Evolutionary conservation across 371 early-diverging fungal genomes (phyloP), one percentile per base, ranked within the genome.

Genomic region (Thermomucor indicae-seudaticae): DNA sequence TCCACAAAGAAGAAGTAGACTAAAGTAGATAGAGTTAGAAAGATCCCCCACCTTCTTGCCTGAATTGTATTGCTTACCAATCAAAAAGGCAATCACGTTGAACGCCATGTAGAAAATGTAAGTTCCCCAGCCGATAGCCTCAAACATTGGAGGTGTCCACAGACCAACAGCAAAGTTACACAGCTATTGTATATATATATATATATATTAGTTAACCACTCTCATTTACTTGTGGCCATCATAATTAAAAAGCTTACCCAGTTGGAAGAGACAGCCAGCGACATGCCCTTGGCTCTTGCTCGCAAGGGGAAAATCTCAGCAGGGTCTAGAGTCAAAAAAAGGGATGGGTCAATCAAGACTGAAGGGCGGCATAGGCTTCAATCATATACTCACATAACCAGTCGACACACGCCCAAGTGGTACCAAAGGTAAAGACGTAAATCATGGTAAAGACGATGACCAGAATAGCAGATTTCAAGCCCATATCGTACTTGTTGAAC

Each of bases 231-330:
- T n/a, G n/a, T n/a, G n/a, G n/a, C n/a, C n/a, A n/a, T n/a, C n/a
- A n/a, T n/a, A n/a, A n/a, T n/a, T 53, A 40, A 47, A 51, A n/a
- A n/a, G n/a, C n/a, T n/a, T n/a, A n/a, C n/a, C 81, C 81, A 86
- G 68, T 85, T 85, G 53, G 83, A 70, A 25, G 80, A 70, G 30
- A 81, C 83, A 29, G 79, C 64, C 30, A 68, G 47, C 4, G 62
- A 51, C 65, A 65, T 68, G 23, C 69, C 64, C 43, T 68, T 65
- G 24, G 67, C 64, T 48, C 73, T 55, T 14, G 65, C 56, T 20
- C 69, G 72, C 49, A 68, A 54, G 1, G 72, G 68, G 38, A 68
- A 81, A 58, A 86, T 79, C 56, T 86, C 86, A 19, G 83, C 76
- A 54, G 81, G 83, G 56, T 81, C 69, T 65, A 56, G 19, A 23